Base-by-base conservation (phyloP, 768 basidiomycete genomes). In the Tubosaeta sp. region DNA sequence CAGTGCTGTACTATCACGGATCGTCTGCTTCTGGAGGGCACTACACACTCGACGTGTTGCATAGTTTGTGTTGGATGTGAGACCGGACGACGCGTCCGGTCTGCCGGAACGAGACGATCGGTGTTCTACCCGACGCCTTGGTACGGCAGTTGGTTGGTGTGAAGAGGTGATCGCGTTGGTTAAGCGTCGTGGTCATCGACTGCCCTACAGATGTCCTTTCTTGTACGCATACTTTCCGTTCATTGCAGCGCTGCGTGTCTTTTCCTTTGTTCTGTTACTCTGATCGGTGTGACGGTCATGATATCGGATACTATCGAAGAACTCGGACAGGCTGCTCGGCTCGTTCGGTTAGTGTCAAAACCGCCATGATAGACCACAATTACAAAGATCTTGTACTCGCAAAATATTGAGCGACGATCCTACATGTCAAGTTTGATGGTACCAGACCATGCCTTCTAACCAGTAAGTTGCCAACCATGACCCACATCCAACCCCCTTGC, bases 1-100 rank as follows among this genome's bases (percentile, higher is more conserved):
- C 57, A 90, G 95, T 85, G 9, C 72, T 97, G 12, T 97, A 97
- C 68, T 95, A 99, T 67, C 95, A 99, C 59, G 95, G 95, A 2
- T 74, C 77, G 27, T 89, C 90, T 7, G 92, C 95, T 0, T 85
- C 86, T 1, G 94, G 94, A 4, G 95, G 95, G 1, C 95, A 97
- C 69, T 98, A 97, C 72, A 98, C 95, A 3, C 81, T 95, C 43
- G 89, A 93, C 61, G 88, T 95, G 10, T 73, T 95, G 2, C 86
- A 91, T 59, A 97, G 68, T 72, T 85, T 10, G 86, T 95, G 25
- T 84, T 83, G 32, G 83, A 89, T 59, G 79, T 95, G 38, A 68
- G 64, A 26, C 63, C 77, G 1, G 84, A 84, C 35, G 90, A 92
- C 62, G 89, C 92, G 52, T 91, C 91, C 63, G 73, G 72, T 56